phyloP scores from a whole-genome alignment of 2,329 filamentous ascomycete genomes.

The Colletotrichum phormii region DNA sequence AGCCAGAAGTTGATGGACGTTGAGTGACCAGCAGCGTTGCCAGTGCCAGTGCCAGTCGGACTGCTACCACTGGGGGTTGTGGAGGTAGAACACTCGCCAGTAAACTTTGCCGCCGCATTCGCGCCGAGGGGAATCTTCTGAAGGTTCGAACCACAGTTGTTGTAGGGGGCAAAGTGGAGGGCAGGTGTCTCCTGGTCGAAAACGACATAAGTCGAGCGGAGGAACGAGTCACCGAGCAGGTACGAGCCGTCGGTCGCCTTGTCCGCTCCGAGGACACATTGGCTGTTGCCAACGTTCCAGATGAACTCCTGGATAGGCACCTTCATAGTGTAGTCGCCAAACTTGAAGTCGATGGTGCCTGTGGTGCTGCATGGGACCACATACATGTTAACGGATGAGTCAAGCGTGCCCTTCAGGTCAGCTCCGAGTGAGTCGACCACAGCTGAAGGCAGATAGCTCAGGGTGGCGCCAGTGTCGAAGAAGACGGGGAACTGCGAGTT shows the following conservation, averaged over 20 bases:
- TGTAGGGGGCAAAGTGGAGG: conserved; percentile 42
- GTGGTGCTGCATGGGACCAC: conserved; percentile 59
- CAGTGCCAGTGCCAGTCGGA: not conserved
- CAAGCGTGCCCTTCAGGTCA: conserved; percentile 58
- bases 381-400: conserved; percentile 55
- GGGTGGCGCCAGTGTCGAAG: conserved; percentile 75
- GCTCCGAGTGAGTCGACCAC: conserved; percentile 60
- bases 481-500: conserved; percentile 58
- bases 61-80: conserved; percentile 6
- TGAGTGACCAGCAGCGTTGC: conserved; percentile 24
- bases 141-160: conserved; percentile 42
- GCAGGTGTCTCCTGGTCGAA: conserved; percentile 42
- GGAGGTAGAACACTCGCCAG: conserved; percentile 38
- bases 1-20: conserved; percentile 19
- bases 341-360: conserved; percentile 60
- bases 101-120: conserved; percentile 39
- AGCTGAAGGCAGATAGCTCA: conserved; percentile 72
- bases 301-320: conserved; percentile 61
- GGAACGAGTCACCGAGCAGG: conserved; percentile 58
- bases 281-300: conserved; percentile 49
- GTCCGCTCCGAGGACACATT: conserved; percentile 60
- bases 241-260: conserved; percentile 46
- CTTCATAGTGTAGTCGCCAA: conserved; percentile 56
- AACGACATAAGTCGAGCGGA: conserved; percentile 57
- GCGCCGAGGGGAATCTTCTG: conserved; percentile 40